A percentile compares a stretch with the other conserved stretches of the same genome.
Evolutionary conservation across 1,284 basidiomycete species (phyloP).

Genomic region (Sporisorium sorghi): DNA sequence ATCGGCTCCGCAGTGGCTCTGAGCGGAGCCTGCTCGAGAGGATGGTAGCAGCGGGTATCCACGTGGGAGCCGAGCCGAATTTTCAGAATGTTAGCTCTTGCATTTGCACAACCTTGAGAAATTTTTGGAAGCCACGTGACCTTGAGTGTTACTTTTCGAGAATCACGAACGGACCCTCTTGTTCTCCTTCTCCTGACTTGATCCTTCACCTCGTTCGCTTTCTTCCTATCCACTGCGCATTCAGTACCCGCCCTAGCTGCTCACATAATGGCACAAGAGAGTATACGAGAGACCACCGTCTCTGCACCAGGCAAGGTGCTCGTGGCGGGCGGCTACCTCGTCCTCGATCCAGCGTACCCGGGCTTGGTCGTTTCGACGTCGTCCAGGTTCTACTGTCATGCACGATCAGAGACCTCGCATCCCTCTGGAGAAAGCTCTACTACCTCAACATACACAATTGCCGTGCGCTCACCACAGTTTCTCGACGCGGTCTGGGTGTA

Average conservation of each 20-base stretch:
- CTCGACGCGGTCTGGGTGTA: conserved; percentile 83
- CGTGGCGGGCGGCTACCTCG: conserved; percentile 71
- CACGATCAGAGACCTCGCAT: conserved; percentile 39
- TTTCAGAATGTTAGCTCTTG: not conserved
- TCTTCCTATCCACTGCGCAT: not conserved
- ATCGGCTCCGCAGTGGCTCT: not conserved
- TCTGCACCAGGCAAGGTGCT: conserved; percentile 96
- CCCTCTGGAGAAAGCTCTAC: not conserved
- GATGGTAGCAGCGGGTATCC: not conserved
- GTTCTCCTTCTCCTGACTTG: conserved; percentile 26
- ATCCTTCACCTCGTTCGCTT: not conserved
- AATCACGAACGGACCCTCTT: not conserved
- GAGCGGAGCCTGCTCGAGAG: not conserved
- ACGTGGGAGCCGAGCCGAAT: not conserved
- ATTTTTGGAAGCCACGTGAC: conserved; percentile 18
- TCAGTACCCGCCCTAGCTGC: not conserved
- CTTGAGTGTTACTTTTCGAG: conserved; percentile 30
- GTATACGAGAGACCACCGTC: conserved; percentile 71
- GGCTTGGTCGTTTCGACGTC: conserved; percentile 77
- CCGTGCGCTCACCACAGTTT: conserved; percentile 92
- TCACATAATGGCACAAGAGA: conserved; percentile 12
- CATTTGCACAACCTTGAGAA: not conserved
- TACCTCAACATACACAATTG: conserved; percentile 70
- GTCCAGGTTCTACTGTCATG: conserved; percentile 86
- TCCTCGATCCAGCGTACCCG: conserved; percentile 67